Percentiles rank a stretch among this genome's conserved stretches.
Conservation (phyloP, 2,329 filamentous ascomycete species). For the Epichloe amarillans region DNA sequence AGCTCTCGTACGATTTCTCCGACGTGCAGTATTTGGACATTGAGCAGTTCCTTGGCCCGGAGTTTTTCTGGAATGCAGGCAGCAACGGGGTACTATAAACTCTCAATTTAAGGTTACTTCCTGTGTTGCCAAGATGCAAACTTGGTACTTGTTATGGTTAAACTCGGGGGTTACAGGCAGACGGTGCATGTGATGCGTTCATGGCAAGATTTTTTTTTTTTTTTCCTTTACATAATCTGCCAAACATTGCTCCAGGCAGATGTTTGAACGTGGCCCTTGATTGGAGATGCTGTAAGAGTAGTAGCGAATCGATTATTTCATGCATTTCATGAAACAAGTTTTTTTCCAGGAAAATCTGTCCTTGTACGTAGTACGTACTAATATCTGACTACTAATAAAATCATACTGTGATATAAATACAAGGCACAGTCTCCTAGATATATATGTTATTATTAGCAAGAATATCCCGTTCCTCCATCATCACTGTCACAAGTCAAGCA, state of each 20-base stretch:
- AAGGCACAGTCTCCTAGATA: too few species aligned
- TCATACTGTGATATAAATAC: too few species aligned
- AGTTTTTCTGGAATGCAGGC: neutral
- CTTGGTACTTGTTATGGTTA: neutral
- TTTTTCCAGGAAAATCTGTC: neutral
- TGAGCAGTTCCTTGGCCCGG: slow-evolving; percentile 22
- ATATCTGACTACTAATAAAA: too few species aligned
- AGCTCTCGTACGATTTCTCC: slow-evolving; percentile 29
- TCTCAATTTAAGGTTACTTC: neutral
- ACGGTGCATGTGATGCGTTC: neutral
- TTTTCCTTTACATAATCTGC: slow-evolving; percentile 2
- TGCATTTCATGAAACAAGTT: neutral
- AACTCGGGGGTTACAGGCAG: neutral
- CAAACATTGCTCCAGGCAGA: neutral
- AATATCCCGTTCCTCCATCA: too few species aligned
- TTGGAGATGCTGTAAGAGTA: neutral
- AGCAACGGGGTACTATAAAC: slow-evolving; percentile 1
- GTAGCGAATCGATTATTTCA: too few species aligned
- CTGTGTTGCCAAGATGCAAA: neutral
- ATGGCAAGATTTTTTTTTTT: neutral
- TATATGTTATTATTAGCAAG: too few species aligned
- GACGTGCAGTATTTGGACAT: slow-evolving; percentile 29
- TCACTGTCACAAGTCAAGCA: too few species aligned
- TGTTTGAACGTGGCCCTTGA: neutral
- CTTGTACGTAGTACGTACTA: too few species aligned